These are phyloP conservation scores for Plasmodium ovale DNA, from an alignment of 169 alveolate species.

Conservation along the genomic window DNA sequence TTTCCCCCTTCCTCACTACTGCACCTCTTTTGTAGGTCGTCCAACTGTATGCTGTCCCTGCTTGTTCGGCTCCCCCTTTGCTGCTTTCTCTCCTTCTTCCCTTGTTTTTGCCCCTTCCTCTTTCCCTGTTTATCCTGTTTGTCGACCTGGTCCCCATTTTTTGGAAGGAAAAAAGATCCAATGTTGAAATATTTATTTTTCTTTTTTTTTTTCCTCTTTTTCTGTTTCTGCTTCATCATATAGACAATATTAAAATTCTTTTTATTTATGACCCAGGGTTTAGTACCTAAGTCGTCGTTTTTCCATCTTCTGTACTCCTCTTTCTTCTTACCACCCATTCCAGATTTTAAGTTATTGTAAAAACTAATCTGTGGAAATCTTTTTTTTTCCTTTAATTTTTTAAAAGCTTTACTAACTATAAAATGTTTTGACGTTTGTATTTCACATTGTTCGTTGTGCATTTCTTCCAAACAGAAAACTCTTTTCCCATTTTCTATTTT, in stretches of 20 bases:
- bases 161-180: constrained; percentile 26
- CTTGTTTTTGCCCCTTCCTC: not conserved
- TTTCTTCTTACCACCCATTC: not conserved
- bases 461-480: constrained; percentile 54
- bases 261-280: constrained; percentile 5
- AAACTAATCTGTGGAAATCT: constrained; percentile 9
- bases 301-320: not conserved
- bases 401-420: constrained; percentile 14
- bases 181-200: constrained; percentile 22
- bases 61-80: too few species aligned
- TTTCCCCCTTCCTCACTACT: too few species aligned
- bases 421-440: not conserved
- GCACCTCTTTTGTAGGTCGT: not conserved
- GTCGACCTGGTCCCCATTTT: constrained; percentile 7
- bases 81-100: too few species aligned
- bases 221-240: constrained; percentile 15
- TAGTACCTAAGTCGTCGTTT: not conserved
- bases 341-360: not conserved
- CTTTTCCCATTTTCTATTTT: constrained; percentile 69
- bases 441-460: not conserved
- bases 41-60: not conserved
- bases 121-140: not conserved
- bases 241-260: constrained; percentile 32
- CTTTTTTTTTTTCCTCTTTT: constrained; percentile 23
- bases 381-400: constrained; percentile 8